Percentiles rank a stretch among this genome's conserved stretches.
Evolutionary conservation across 306 rosid species (phyloP).

Genomic region (Cucurbita moschata): DNA sequence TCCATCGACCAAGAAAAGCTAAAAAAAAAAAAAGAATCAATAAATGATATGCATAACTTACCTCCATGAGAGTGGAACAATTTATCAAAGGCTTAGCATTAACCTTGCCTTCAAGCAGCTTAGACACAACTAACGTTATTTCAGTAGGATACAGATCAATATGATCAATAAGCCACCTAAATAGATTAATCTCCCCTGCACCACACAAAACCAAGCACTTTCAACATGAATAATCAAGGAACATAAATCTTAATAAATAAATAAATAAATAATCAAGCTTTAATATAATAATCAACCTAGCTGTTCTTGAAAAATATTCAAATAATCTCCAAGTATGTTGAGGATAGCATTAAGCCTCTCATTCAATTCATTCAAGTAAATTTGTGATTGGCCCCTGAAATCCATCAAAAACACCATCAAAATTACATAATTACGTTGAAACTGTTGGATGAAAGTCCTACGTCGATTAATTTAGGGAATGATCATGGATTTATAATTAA

Average conservation of each 20-base stretch:
- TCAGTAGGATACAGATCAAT: slow-evolving; percentile 3
- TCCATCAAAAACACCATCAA: neutral
- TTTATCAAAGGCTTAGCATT: slow-evolving; percentile 18
- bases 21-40: no score
- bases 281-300: neutral
- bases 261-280: neutral
- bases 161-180: neutral
- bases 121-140: neutral
- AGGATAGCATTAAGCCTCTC: neutral
- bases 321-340: neutral
- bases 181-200: slow-evolving; percentile 1
- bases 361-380: neutral
- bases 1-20: no score
- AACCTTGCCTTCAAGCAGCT: slow-evolving; percentile 5
- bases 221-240: neutral
- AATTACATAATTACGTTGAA: no score
- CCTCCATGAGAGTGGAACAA: slow-evolving; percentile 34
- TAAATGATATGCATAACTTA: neutral
- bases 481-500: no score
- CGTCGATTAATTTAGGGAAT: no score
- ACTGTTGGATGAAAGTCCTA: no score
- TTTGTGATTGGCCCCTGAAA: slow-evolving; percentile 1
- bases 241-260: neutral
- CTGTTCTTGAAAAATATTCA: neutral
- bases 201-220: neutral